Percentiles rank a stretch among this genome's conserved stretches.
Conservation (phyloP, 352 stramenopile genomes). For the Phytophthora macrochlamydospora region DNA sequence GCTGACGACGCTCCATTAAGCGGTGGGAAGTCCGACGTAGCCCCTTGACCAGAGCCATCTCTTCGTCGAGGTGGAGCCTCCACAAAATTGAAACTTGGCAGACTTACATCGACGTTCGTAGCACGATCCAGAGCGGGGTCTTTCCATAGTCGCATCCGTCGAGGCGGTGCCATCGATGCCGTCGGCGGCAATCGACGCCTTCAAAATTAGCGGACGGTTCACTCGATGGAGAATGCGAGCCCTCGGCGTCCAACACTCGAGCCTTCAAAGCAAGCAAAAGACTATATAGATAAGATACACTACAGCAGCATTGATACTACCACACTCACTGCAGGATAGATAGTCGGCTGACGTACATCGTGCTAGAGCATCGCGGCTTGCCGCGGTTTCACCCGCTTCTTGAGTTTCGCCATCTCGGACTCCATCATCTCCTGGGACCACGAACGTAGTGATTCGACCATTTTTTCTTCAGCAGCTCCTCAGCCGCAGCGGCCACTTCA, state of each 20-base stretch:
- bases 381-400: conserved; percentile 69
- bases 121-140: conserved; percentile 22
- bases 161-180: conserved; percentile 18
- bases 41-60: conserved; percentile 2
- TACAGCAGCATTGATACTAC: conserved; percentile 4
- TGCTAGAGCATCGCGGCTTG: conserved; percentile 60
- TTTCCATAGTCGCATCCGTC: conserved; percentile 18
- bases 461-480: conserved; percentile 77
- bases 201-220: conserved; percentile 25
- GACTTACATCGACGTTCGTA: conserved; percentile 33
- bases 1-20: conserved; percentile 4
- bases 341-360: neutral
- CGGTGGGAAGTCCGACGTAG: conserved; percentile 13
- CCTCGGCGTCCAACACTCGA: neutral
- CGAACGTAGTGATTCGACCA: conserved; percentile 66
- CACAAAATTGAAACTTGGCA: conserved; percentile 77
- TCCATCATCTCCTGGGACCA: conserved; percentile 82
- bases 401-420: conserved; percentile 67
- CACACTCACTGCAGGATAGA: conserved; percentile 9
- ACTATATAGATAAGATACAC: conserved; percentile 7
- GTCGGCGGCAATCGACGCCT: too few relatives aligned
- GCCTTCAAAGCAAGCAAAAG: conserved; percentile 1
- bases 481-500: conserved; percentile 47
- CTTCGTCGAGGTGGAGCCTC: conserved; percentile 31
- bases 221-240: neutral